Evolutionary conservation across 1,284 basidiomycete genomes (phyloP), one percentile per base, ranked within the genome.

Genomic region (Ceratobasidium sp.): DNA sequence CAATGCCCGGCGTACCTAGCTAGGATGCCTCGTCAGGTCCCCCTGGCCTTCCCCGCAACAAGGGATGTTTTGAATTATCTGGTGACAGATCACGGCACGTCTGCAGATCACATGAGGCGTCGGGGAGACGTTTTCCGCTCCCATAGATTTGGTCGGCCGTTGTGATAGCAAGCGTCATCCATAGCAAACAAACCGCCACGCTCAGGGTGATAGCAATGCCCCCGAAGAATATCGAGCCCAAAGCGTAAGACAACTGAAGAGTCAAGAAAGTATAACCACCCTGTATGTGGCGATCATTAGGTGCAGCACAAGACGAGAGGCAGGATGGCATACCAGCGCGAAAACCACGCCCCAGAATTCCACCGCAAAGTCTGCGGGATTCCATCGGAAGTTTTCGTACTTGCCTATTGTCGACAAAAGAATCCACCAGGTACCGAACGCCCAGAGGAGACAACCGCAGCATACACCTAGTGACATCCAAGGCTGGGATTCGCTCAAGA

Each of bases 341-440:
- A 71, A 71, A 22, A 71, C 67, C 67, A 60, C 59, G 41, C 67
- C 67, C 67, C 67, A 71, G 24, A 71, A 71, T 48, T 44, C 67
- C 1, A 41, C 54, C 4, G 54, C 51, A 19, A 71, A 59, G n/a
- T 71, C 29, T 4, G 67, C 54, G 36, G 41, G 67, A 33, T 71
- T 57, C 41, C 53, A 47, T 22, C 27, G 36, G 24, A 47, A 50
- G n/a, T 54, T 60, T 29, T 71, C 67, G 33, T 57, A 57, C 41
- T 59, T 60, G 24, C 53, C 54, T 15, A 60, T 19, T 11, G 48
- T 27, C 22, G 67, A 57, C 8, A 47, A 17, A 8, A 47, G 8
- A 29, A 71, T 36, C 67, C 67, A 71, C 67, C 67, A 71, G n/a
- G 50, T 41, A n/a, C 67, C 67, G 33, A 60, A 50, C 9, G 44